Evolutionary conservation across 306 rosid genomes (phyloP).

Genomic region (Gastrolobium bilobum): DNA sequence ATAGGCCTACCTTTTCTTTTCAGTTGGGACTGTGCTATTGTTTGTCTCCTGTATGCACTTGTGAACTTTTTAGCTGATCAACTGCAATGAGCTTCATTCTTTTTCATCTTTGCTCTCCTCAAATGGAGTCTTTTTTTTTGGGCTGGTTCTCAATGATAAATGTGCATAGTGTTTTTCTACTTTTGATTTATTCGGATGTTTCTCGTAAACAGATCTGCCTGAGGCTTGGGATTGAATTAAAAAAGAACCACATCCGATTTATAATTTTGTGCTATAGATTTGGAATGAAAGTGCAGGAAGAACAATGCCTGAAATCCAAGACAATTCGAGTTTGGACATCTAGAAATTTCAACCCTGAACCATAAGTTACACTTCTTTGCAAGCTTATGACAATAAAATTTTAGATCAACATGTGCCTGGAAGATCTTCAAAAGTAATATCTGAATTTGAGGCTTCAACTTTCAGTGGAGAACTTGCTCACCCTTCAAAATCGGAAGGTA

Average conservation of each 20-base stretch:
- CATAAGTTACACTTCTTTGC: conserved; percentile 48
- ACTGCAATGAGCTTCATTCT: conserved; percentile 1
- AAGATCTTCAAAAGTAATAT: conserved; percentile 52
- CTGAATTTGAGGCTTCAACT: conserved; percentile 49
- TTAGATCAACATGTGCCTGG: conserved; percentile 46
- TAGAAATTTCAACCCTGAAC: conserved; percentile 69
- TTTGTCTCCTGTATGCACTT: not conserved
- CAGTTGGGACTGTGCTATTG: not conserved
- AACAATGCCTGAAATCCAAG: conserved; percentile 65
- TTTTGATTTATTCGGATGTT: conserved; percentile 41
- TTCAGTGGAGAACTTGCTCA: conserved; percentile 47
- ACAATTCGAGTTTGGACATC: conserved; percentile 81
- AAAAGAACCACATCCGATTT: conserved; percentile 72
- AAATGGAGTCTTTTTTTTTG: conserved; percentile 13
- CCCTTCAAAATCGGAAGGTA: conserved; percentile 47
- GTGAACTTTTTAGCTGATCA: conserved; percentile 20
- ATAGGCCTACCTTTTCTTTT: conserved; percentile 8
- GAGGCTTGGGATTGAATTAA: conserved; percentile 84
- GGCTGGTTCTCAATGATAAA: conserved; percentile 39
- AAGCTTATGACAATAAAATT: conserved; percentile 57
- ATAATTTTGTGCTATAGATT: conserved; percentile 72
- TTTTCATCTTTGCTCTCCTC: conserved; percentile 12
- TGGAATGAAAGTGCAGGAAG: conserved; percentile 82
- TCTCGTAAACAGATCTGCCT: conserved; percentile 67
- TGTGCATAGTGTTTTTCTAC: conserved; percentile 45